phyloP scores from a whole-genome alignment of 345 rosid genomes.

The Citrus mangshanensis region DNA sequence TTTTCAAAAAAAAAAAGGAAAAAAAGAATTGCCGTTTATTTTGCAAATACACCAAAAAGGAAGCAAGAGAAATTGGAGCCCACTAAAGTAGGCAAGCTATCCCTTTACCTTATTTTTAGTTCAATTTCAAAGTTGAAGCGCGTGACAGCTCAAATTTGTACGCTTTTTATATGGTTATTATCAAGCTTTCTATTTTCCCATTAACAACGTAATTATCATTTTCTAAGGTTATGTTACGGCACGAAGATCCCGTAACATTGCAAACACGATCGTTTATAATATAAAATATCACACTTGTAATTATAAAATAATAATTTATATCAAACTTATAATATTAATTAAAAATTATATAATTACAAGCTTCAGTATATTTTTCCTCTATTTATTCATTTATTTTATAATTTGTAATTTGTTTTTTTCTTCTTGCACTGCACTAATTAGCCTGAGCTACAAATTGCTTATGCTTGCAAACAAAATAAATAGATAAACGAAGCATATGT shows the following conservation, averaged over 20 bases:
- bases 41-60: constrained; percentile 22
- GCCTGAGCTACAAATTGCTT: neutral
- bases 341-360: neutral
- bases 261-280: neutral
- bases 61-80: constrained; percentile 23
- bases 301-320: too few species aligned
- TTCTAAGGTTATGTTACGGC: too few species aligned
- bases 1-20: too few species aligned
- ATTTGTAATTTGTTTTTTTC: too few species aligned
- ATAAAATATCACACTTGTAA: too few species aligned
- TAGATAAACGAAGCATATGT: neutral
- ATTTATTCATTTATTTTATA: too few species aligned
- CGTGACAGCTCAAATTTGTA: constrained; percentile 18
- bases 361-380: too few species aligned
- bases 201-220: neutral
- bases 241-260: too few species aligned
- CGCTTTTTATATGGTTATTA: neutral
- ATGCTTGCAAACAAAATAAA: neutral
- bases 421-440: neutral
- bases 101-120: constrained; percentile 7
- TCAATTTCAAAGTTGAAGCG: constrained; percentile 1
- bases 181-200: neutral
- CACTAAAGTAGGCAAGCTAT: constrained; percentile 15
- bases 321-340: too few species aligned
- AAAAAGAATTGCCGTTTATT: neutral